phyloP scores from a whole-genome alignment of 768 basidiomycete genomes.

The Lentinula edodes region DNA sequence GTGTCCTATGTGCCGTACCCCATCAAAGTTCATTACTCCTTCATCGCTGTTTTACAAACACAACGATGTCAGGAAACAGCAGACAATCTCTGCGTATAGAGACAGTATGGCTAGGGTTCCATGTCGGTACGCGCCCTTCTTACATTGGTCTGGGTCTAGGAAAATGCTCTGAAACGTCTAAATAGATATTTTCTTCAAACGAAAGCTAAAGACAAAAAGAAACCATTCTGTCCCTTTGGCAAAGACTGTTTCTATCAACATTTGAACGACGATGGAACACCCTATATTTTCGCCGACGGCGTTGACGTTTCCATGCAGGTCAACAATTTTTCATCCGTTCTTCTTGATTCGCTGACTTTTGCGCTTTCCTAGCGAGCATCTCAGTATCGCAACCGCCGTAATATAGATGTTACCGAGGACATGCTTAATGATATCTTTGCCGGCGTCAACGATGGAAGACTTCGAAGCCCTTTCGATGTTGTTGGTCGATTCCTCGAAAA shows the following conservation, averaged over 20 bases:
- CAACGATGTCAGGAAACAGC: constrained; percentile 46
- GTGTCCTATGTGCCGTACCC: constrained; percentile 71
- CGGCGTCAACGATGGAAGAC: not conserved
- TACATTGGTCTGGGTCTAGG: not conserved
- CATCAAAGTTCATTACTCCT: constrained; percentile 66
- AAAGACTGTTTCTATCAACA: constrained; percentile 81
- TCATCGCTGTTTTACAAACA: constrained; percentile 63
- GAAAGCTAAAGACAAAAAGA: constrained; percentile 19
- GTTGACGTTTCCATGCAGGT: constrained; percentile 51
- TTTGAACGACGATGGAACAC: constrained; percentile 58
- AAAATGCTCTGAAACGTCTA: not conserved
- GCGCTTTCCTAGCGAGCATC: not conserved
- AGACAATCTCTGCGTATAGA: constrained; percentile 53
- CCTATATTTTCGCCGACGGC: constrained; percentile 49
- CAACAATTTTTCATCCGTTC: constrained; percentile 13
- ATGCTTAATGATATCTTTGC: not conserved
- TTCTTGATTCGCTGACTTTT: not conserved
- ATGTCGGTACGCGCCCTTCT: constrained; percentile 47
- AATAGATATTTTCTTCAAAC: constrained; percentile 60
- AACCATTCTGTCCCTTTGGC: constrained; percentile 72
- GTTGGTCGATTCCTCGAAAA: not conserved
- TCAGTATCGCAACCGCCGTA: not conserved
- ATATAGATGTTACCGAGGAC: not conserved
- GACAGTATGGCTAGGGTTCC: constrained; percentile 66
- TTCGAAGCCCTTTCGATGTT: constrained; percentile 1